Evolutionary conservation across 2,329 filamentous ascomycete species (phyloP).

Genomic region (Exophiala mesophila): DNA sequence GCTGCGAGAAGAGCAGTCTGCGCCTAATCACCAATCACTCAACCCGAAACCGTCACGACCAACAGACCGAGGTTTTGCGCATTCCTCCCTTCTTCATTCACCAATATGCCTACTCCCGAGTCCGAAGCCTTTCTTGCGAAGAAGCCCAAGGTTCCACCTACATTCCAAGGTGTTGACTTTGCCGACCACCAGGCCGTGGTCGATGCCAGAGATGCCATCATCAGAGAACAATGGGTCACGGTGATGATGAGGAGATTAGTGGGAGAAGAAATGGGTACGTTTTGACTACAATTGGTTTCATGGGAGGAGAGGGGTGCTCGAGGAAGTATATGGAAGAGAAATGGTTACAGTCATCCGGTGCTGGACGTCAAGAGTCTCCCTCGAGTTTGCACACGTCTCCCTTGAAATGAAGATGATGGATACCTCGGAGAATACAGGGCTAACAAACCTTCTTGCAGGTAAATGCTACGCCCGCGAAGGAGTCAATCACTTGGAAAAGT

Average conservation of each 20-base stretch:
- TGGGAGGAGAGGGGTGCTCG: not conserved
- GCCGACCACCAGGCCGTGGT: constrained; percentile 60
- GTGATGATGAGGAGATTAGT: constrained; percentile 65
- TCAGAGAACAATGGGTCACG: constrained; percentile 64
- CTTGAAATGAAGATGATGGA: no score
- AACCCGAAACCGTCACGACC: no score
- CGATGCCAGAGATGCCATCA: constrained; percentile 60
- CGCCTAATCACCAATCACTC: no score
- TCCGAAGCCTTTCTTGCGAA: constrained; percentile 60
- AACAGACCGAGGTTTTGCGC: no score
- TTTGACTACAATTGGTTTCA: not conserved
- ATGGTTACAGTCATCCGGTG: no score
- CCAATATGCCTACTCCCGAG: constrained; percentile 60
- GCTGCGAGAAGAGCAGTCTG: no score
- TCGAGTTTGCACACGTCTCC: no score
- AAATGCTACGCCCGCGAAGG: constrained; percentile 62
- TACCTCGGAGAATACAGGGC: no score
- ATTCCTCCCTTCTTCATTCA: no score
- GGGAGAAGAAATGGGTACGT: constrained; percentile 62
- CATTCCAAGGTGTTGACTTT: constrained; percentile 64
- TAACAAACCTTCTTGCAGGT: constrained; percentile 48
- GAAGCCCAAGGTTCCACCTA: constrained; percentile 61
- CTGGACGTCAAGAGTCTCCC: no score
- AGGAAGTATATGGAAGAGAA: no score
- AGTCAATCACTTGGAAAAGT: constrained; percentile 65